These are phyloP conservation scores for Coniochaeta ligniaria DNA, from an alignment of 2,329 filamentous ascomycete species.

Conservation along the genomic window DNA sequence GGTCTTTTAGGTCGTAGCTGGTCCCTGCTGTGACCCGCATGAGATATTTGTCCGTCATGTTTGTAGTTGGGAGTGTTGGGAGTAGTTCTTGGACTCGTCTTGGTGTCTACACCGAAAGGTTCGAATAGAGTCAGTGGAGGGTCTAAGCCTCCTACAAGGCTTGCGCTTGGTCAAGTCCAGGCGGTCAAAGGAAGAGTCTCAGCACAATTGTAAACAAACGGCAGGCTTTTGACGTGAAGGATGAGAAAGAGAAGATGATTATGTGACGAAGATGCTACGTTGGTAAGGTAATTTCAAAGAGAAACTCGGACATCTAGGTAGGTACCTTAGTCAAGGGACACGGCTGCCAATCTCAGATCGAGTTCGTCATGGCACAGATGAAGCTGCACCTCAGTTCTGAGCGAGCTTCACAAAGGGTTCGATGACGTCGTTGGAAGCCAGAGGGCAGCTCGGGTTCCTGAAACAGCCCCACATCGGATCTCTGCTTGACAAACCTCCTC, in stretches of 20 bases:
- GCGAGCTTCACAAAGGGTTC: not conserved
- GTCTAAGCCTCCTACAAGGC: not conserved
- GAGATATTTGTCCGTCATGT: slow-evolving; percentile 66
- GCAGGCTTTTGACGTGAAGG: not conserved
- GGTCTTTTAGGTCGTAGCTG: slow-evolving; percentile 64
- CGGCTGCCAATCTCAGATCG: not conserved
- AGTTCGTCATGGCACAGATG: not conserved
- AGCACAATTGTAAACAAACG: not conserved
- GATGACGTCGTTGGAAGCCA: not conserved
- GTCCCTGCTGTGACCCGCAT: slow-evolving; percentile 77
- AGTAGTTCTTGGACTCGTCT: too few relatives aligned
- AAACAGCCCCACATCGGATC: not conserved
- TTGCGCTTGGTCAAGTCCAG: not conserved
- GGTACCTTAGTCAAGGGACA: not conserved
- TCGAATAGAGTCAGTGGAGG: not conserved
- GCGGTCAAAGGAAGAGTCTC: too few relatives aligned
- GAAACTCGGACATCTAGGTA: too few relatives aligned
- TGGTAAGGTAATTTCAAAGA: too few relatives aligned
- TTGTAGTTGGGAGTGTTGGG: not conserved
- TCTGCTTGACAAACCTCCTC: too few relatives aligned
- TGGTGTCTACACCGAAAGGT: too few relatives aligned
- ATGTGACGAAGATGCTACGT: not conserved
- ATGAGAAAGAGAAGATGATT: not conserved
- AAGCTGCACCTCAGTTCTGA: not conserved
- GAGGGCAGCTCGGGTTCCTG: not conserved